Percentiles rank a stretch among this genome's conserved stretches.
Conservation (phyloP, 2,329 filamentous ascomycete species). For the Sarocladium oryzae region DNA sequence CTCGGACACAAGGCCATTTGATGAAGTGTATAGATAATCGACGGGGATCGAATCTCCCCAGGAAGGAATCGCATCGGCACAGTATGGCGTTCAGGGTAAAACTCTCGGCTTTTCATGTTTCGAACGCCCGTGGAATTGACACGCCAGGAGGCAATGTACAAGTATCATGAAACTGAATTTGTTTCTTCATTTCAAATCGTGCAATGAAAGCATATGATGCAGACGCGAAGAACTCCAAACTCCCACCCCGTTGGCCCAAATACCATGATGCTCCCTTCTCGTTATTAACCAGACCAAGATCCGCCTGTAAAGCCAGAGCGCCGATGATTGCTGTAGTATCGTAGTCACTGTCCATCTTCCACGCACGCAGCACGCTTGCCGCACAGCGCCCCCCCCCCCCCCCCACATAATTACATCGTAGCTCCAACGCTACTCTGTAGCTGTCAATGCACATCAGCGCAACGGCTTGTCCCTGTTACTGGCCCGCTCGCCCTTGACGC, state of each 20-base stretch:
- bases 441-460: not conserved
- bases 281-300: constrained; percentile 7
- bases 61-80: not conserved
- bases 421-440: not conserved
- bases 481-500: constrained; percentile 56
- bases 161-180: not conserved
- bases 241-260: constrained; percentile 24
- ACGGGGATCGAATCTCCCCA: not conserved
- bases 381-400: not conserved
- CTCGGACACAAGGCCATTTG: constrained; percentile 86
- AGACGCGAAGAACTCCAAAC: constrained; percentile 14
- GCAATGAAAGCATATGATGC: not conserved
- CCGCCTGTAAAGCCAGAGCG: constrained; percentile 6
- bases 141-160: constrained; percentile 1
- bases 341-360: not conserved
- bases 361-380: no score
- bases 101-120: constrained; percentile 8
- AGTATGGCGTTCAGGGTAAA: constrained; percentile 8
- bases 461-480: constrained; percentile 41
- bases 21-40: constrained; percentile 80
- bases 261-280: constrained; percentile 8
- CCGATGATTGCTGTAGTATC: constrained; percentile 9
- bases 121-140: constrained; percentile 4
- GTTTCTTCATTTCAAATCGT: not conserved
- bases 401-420: constrained; percentile 6